Percentiles rank a stretch among this genome's conserved stretches.
phyloP scores from a whole-genome alignment of 768 basidiomycete species.

The Mycena capillaripes region DNA sequence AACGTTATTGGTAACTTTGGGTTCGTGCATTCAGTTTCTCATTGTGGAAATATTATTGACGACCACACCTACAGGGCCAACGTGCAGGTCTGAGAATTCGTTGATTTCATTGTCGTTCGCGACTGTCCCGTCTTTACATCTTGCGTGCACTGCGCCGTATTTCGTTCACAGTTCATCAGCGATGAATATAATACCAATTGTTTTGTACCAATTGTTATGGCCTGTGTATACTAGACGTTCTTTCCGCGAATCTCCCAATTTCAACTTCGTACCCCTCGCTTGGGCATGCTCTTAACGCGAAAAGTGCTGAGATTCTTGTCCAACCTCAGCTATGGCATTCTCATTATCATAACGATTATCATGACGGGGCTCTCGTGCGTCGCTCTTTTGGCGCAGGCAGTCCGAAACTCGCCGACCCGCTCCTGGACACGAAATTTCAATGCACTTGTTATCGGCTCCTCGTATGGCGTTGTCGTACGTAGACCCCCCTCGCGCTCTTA shows the following conservation, averaged over 20 bases:
- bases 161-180: constrained; percentile 28
- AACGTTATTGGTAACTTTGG: constrained; percentile 74
- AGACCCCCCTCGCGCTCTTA: neutral
- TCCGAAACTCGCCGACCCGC: constrained; percentile 69
- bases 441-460: constrained; percentile 75
- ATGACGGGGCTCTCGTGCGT: constrained; percentile 74
- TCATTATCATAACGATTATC: constrained; percentile 64
- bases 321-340: constrained; percentile 64
- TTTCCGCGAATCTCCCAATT: neutral
- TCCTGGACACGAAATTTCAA: constrained; percentile 77
- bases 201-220: constrained; percentile 19
- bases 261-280: neutral
- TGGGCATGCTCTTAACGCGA: constrained; percentile 56
- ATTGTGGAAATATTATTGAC: neutral
- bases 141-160: constrained; percentile 14
- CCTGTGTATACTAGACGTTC: constrained; percentile 17
- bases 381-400: constrained; percentile 78
- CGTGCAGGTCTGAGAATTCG: constrained; percentile 53
- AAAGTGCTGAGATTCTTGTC: constrained; percentile 64
- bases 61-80: constrained; percentile 52
- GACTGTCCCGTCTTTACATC: constrained; percentile 34
- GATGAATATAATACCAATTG: constrained; percentile 36
- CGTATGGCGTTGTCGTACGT: constrained; percentile 79
- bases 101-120: constrained; percentile 31
- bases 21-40: constrained; percentile 55